phyloP scores from a whole-genome alignment of 345 rosid genomes.

The Brassica cretica region DNA sequence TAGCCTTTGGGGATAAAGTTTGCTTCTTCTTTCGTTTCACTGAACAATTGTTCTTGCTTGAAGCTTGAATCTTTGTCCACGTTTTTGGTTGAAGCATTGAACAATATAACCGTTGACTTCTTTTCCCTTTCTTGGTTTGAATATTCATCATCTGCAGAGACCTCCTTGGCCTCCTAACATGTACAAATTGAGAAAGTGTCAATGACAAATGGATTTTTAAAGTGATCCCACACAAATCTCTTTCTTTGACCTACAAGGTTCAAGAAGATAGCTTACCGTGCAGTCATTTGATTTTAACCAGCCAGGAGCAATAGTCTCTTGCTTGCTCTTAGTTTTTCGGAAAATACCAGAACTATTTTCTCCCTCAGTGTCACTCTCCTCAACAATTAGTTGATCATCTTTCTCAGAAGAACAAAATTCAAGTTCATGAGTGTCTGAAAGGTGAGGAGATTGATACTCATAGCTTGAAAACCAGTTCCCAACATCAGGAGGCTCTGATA shows the following conservation, averaged over 20 bases:
- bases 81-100: slow-evolving; percentile 5
- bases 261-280: slow-evolving; percentile 25
- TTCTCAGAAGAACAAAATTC: slow-evolving; percentile 26
- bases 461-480: slow-evolving; percentile 60
- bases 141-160: slow-evolving; percentile 6
- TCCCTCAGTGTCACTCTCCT: slow-evolving; percentile 38
- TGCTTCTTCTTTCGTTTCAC: slow-evolving; percentile 10
- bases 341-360: slow-evolving; percentile 13
- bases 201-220: not conserved
- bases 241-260: not conserved
- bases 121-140: slow-evolving; percentile 23
- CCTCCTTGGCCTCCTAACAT: slow-evolving; percentile 37
- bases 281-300: slow-evolving; percentile 24
- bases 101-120: not conserved
- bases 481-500: slow-evolving; percentile 60
- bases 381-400: slow-evolving; percentile 31
- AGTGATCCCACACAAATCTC: slow-evolving; percentile 12
- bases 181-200: slow-evolving; percentile 5
- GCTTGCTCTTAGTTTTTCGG: slow-evolving; percentile 21
- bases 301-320: slow-evolving; percentile 25
- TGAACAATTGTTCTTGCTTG: slow-evolving; percentile 23
- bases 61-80: slow-evolving; percentile 25
- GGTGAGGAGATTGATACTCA: slow-evolving; percentile 48
- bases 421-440: slow-evolving; percentile 29
- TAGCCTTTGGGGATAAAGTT: not conserved